phyloP scores from a whole-genome alignment of 73 alveolate genomes.

The Paramecium biaurelia region DNA sequence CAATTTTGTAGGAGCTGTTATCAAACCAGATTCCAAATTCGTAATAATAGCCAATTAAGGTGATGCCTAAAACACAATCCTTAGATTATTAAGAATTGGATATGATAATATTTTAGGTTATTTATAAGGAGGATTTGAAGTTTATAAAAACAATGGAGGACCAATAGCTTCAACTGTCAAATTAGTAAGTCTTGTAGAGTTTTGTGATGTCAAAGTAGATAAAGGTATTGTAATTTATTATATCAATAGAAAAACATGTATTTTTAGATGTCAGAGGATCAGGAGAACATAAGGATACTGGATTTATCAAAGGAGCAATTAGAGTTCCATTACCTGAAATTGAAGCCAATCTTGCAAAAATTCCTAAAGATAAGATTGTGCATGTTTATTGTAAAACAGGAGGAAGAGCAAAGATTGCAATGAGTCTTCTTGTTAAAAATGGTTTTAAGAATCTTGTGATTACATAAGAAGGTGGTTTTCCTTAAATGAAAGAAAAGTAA shows the following conservation, averaged over 20 bases:
- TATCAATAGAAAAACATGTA: background rate
- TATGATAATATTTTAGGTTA: constrained; percentile 62
- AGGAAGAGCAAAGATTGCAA: constrained; percentile 52
- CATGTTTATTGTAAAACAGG: constrained; percentile 63
- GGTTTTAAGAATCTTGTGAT: background rate
- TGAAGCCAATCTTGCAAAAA: background rate
- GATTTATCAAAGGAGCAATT: constrained; percentile 36
- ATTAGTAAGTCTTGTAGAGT: background rate
- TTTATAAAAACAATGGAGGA: constrained; percentile 46
- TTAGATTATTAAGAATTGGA: constrained; percentile 68
- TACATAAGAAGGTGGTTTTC: constrained; percentile 32
- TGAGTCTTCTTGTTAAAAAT: constrained; percentile 21
- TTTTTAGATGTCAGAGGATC: background rate
- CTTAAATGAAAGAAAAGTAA: background rate
- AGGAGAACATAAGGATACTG: constrained; percentile 39
- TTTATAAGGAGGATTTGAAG: constrained; percentile 68
- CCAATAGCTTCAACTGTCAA: background rate
- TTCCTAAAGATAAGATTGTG: constrained; percentile 53
- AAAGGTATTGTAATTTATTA: background rate
- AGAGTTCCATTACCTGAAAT: constrained; percentile 55
- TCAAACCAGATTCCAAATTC: constrained; percentile 52
- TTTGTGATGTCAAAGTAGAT: background rate
- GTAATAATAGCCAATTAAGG: constrained; percentile 57
- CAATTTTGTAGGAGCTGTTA: constrained; percentile 58
- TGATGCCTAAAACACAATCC: constrained; percentile 54